Conservation (phyloP, 176 grass and related monocot genomes). For the Eleusine coracana region DNA sequence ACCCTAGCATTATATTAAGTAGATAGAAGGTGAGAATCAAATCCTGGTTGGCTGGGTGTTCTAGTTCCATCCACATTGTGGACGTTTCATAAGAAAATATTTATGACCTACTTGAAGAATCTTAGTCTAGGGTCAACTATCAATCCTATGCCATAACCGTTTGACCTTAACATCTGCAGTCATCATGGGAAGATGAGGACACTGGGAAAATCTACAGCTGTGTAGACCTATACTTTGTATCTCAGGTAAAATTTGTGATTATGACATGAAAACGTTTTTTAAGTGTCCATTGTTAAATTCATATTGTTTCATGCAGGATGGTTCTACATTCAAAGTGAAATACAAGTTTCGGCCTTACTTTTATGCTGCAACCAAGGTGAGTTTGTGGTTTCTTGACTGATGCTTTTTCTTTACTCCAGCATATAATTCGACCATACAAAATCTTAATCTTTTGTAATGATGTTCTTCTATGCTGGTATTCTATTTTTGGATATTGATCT, state of each 20-base stretch:
- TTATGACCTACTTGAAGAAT: constrained; percentile 19
- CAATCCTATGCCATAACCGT: background rate
- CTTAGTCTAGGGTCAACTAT: constrained; percentile 23
- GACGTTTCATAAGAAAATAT: constrained; percentile 11
- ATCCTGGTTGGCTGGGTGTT: background rate
- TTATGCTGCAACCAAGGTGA: constrained; percentile 93
- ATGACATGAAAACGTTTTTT: constrained; percentile 2
- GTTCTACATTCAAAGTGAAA: constrained; percentile 93
- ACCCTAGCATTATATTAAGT: too few species aligned
- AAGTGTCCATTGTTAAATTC: constrained; percentile 24
- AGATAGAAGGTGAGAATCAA: too few species aligned
- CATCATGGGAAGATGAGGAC: constrained; percentile 96
- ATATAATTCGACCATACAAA: constrained; percentile 11
- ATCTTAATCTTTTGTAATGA: constrained; percentile 14
- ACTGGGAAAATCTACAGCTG: constrained; percentile 87
- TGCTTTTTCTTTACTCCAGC: constrained; percentile 18
- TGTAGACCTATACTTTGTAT: constrained; percentile 90
- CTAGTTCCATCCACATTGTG: background rate
- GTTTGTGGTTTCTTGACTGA: background rate
- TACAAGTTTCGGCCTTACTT: constrained; percentile 94
- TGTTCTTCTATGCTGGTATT: constrained; percentile 18
- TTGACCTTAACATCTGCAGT: constrained; percentile 54
- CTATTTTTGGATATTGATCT: constrained; percentile 34
- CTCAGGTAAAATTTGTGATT: constrained; percentile 62
- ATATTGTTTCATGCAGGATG: constrained; percentile 65